Evolutionary conservation across 306 rosid species (phyloP), one percentile per base, ranked within the genome.

Genomic region (Prunus kanzakura): DNA sequence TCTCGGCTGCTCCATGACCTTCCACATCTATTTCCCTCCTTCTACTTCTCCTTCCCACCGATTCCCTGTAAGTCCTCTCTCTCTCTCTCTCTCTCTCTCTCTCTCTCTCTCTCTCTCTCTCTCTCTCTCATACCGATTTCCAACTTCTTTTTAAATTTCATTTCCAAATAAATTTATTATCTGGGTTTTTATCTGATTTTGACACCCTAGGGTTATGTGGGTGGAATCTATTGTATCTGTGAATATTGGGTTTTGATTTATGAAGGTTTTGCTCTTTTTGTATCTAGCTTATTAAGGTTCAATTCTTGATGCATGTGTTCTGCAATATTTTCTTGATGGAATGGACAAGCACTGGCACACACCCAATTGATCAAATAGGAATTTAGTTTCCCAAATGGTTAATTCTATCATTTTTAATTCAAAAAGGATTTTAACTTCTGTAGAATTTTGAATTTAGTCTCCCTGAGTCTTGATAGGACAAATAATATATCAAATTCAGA

Each of bases 1-100:
- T 0, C 95, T 95, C 5, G 96, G 91, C 25, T 94, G 98, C 75
- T 92, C 96, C 85, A 94, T 94, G 98, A 90, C 89, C 82, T 95
- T 95, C 76, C 81, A 78, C 84, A 74, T 95, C 81, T 95, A 82
- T 78, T 89, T 95, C 86, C 97, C 98, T 49, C 97, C 94, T 69
- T 81, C 38, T 4, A 25, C 27, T 25, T 25, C 27, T 25, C 67
- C 85, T 4, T 85, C 96, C 52, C 82, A 74, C 81, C 85, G 84
- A 85, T 92, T 95, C 82, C 97, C 96, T 4, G 97, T 93, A 71
- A 86, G 88, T 82, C 14, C 63, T 20, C 20, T 20, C 20, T 20
- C 20, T 20, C 20, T 20, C 20, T 20, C 20, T 20, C 20, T 20
- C 20, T 20, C 20, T 74, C 46, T 50, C 47, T 54, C 27, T 35